phyloP scores from a whole-genome alignment of 2,329 filamentous ascomycete genomes.

The Hypocreales sp. region DNA sequence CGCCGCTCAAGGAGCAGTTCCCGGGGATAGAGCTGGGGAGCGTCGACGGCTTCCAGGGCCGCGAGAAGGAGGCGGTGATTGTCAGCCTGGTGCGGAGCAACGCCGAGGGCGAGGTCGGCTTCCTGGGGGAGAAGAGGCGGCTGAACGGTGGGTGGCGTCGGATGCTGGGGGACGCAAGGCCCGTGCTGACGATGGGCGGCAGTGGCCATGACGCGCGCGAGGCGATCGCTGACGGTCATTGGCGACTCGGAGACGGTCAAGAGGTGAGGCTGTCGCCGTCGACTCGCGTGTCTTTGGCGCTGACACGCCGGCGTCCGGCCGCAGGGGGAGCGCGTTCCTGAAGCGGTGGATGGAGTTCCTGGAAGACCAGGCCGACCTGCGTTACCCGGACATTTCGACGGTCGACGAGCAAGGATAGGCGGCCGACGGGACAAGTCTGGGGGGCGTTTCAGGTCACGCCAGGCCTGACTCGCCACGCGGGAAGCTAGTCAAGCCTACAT shows the following conservation, averaged over 20 bases:
- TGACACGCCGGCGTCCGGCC: slow-evolving; percentile 1
- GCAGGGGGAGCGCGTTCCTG: slow-evolving; percentile 69
- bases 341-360: slow-evolving; percentile 84
- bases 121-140: slow-evolving; percentile 78
- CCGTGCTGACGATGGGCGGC: no score
- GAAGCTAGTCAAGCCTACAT: no score
- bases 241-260: slow-evolving; percentile 90
- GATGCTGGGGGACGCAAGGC: no score
- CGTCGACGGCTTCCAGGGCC: slow-evolving; percentile 91
- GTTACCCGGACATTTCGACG: slow-evolving; percentile 59
- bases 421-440: no score
- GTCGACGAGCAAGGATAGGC: slow-evolving; percentile 10
- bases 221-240: slow-evolving; percentile 76
- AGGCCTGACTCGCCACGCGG: no score
- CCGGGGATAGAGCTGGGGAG: slow-evolving; percentile 87
- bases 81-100: slow-evolving; percentile 94
- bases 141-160: slow-evolving; percentile 76
- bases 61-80: slow-evolving; percentile 91
- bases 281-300: no score
- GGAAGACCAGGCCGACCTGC: slow-evolving; percentile 76
- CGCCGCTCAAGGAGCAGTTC: slow-evolving; percentile 65
- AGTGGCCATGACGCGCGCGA: slow-evolving; percentile 96
- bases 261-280: slow-evolving; percentile 40
- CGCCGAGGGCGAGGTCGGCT: slow-evolving; percentile 72
- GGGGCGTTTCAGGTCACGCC: no score